These are phyloP conservation scores for Ceratocystis huliohia DNA, from an alignment of 2,329 filamentous ascomycete genomes.

Conservation along the genomic window DNA sequence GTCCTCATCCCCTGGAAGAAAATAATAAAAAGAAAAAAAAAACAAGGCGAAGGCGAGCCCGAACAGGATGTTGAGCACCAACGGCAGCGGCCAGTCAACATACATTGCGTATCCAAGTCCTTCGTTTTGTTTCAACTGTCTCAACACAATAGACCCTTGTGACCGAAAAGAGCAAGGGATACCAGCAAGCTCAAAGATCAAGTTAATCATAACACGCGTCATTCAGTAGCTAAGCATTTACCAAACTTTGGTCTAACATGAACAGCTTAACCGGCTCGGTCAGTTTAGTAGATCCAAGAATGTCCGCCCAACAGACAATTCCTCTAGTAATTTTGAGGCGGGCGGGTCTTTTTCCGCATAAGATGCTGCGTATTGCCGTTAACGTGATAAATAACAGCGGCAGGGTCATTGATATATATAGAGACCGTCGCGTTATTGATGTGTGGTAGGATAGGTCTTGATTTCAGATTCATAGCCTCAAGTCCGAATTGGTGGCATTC, in stretches of 20 bases:
- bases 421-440: background rate
- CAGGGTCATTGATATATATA: background rate
- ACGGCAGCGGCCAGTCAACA: background rate
- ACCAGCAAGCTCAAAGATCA: background rate
- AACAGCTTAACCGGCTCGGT: background rate
- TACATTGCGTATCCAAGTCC: background rate
- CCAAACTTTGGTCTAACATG: background rate
- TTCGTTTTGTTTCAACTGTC: constrained; percentile 8
- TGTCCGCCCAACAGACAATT: background rate
- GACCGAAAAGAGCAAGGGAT: background rate
- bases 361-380: background rate
- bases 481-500: no score
- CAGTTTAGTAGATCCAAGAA: background rate
- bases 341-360: background rate
- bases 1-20: background rate
- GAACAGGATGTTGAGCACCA: background rate
- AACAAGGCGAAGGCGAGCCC: background rate
- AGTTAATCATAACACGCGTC: constrained; percentile 1
- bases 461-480: no score
- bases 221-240: background rate
- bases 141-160: background rate
- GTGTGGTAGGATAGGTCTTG: no score
- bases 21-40: background rate
- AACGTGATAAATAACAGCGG: background rate
- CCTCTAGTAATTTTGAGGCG: background rate